phyloP scores from a whole-genome alignment of 2,329 filamentous ascomycete genomes.

The Raffaelea ambrosiae region DNA sequence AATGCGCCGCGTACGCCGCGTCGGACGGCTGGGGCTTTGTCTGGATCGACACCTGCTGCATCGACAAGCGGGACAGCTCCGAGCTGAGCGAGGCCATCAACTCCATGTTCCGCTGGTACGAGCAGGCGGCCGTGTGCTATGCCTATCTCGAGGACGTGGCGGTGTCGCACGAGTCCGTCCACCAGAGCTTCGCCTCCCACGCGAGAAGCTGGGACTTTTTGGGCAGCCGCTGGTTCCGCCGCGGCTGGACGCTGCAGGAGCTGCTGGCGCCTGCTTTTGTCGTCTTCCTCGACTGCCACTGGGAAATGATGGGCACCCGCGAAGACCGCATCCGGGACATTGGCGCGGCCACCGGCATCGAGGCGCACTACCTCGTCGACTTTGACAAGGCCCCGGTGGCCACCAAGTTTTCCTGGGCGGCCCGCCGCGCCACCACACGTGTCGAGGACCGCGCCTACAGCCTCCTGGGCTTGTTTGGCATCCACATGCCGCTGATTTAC shows the following conservation, averaged over 20 bases:
- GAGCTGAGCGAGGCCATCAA: conserved; percentile 25
- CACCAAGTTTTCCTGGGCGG: conserved; percentile 18
- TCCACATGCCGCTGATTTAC: too few relatives aligned
- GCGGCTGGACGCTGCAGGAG: conserved; percentile 16
- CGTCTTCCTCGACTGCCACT: conserved; percentile 14
- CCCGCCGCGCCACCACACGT: conserved; percentile 14
- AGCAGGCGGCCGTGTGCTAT: conserved; percentile 23
- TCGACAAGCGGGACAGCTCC: conserved; percentile 24
- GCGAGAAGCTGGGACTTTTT: too few relatives aligned
- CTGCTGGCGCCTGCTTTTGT: conserved; percentile 14
- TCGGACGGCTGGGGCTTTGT: conserved; percentile 19
- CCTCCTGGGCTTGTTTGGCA: conserved; percentile 19
- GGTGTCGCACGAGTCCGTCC: too few relatives aligned
- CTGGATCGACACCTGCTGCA: conserved; percentile 31
- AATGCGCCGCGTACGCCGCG: conserved; percentile 13
- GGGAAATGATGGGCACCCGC: conserved; percentile 15
- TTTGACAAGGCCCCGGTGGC: conserved; percentile 12
- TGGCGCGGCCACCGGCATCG: conserved; percentile 20
- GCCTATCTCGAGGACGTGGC: conserved; percentile 22
- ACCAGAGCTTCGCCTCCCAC: too few relatives aligned
- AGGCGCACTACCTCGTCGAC: conserved; percentile 12
- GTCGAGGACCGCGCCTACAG: conserved; percentile 19
- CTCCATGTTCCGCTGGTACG: conserved; percentile 22
- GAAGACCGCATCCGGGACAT: conserved; percentile 16
- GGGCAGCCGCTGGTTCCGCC: conserved; percentile 8